Evolutionary conservation across 495 filamentous ascomycete genomes (phyloP), one percentile per base, ranked within the genome.

Genomic region (Margaritispora aquatica): DNA sequence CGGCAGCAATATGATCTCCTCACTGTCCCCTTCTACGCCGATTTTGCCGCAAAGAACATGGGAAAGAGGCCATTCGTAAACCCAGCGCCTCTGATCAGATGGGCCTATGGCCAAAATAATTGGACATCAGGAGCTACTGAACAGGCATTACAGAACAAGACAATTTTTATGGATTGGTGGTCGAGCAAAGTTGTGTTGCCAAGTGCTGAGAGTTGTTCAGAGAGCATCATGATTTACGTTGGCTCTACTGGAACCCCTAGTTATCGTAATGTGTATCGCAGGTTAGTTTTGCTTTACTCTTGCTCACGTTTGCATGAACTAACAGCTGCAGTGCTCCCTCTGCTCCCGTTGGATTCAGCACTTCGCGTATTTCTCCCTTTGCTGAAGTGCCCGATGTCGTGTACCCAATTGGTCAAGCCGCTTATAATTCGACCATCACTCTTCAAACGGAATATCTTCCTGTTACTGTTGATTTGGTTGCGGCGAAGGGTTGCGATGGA

Each of bases 401-500:
- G 1, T 73, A 84, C 11, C 83, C 84, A 61, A 65, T 88, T 15
- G 82, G 84, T 1, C 70, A 84, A 62, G 74, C 79, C 7, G 55
- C 72, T 0, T 80, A 80, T 51, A 72, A 75, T 57, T 81, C 77
- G 4, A 77, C 70, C 4, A 76, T 86, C 54, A 82, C 81, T 0
- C 51, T 75, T 1, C 71, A 81, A 49, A 70, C 69, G 24, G 85
- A 87, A 69, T 73, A 73, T 27, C 60, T 86, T 31, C 84, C 84
- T 1, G 84, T 88, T 0, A 77, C 77, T 0, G 75, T 87, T 20
- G 75, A 80, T 57, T 72, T 88, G 34, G 68, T 84, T 66, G 83
- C 79, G 2, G 79, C 82, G 1, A 77, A 78, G 49, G 84, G 84
- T 0, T 88, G 85, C 59, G 85, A 88, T 70, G 74, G 77, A 0